Evolutionary conservation across 768 basidiomycete species (phyloP), one percentile per base, ranked within the genome.

Genomic region (Tephrocybe rancida): DNA sequence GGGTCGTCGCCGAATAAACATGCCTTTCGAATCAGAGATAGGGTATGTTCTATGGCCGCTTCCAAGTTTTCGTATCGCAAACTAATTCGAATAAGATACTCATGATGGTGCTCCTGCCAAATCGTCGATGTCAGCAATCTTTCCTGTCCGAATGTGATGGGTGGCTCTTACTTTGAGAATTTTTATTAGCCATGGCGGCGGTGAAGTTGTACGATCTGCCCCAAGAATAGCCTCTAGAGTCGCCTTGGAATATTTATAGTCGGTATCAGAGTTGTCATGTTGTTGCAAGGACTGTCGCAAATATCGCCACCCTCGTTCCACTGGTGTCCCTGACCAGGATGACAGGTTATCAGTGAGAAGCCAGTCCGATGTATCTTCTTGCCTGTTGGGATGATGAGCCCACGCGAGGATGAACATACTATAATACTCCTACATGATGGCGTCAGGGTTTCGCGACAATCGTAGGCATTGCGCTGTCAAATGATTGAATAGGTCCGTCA

Each of bases 271-370:
- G 10, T 75, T 76, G 65, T 99, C 96, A 61, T 97, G 83, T 44
- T 87, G 83, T 52, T 87, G 83, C 56, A 98, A 75, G 18, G 87
- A 81, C 59, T 85, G 79, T 58, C 92, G 88, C 41, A 99, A 80
- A 67, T 94, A 94, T 64, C 89, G 81, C 91, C 95, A 95, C 4
- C 87, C 93, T 56, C 90, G 82, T 58, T 91, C 87, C 30, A 85
- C 80, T 16, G 86, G 75, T 5, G 88, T 81, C 3, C 95, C 95
- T 18, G 88, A 81, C 88, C 96, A 96, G 0, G 89, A 87, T 2
- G 85, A 79, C 9, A 91, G 80, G 54, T 86, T 84, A 63, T 93
- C 90, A 18, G 86, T 86, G 32, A 91, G 74, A 29, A 98, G 76
- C 95, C 95, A 98, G 57, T 88, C 85, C 1, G 85, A 84, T 3